phyloP scores from a whole-genome alignment of 2,329 filamentous ascomycete genomes.

The Orbilia ellipsospora region DNA sequence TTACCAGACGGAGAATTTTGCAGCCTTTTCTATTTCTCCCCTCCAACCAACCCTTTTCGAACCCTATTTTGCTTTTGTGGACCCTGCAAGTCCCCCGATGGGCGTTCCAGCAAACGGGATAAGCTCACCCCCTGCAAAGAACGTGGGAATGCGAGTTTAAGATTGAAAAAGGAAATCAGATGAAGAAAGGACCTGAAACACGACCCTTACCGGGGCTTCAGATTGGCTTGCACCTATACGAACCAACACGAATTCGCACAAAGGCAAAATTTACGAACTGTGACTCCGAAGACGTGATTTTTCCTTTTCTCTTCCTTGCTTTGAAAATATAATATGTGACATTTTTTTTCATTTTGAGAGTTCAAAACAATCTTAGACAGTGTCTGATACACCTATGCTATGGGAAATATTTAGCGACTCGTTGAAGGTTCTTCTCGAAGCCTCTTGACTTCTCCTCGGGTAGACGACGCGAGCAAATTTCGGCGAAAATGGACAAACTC shows the following conservation, averaged over 20 bases:
- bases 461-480: neutral
- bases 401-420: conserved; percentile 27
- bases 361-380: conserved; percentile 27
- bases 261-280: neutral
- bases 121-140: conserved; percentile 45
- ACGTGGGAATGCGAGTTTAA: conserved; percentile 45
- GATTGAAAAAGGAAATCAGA: conserved; percentile 43
- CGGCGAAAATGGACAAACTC: neutral
- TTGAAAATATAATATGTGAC: neutral
- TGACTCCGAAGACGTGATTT: neutral
- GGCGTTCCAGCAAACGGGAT: conserved; percentile 43
- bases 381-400: neutral
- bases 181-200: conserved; percentile 42
- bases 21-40: conserved; percentile 5
- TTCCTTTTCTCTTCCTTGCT: neutral
- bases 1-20: conserved; percentile 45
- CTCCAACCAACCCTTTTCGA: conserved; percentile 24
- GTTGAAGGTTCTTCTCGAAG: conserved; percentile 12
- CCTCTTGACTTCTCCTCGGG: neutral
- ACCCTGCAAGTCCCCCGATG: neutral
- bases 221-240: conserved; percentile 9
- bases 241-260: neutral
- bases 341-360: conserved; percentile 9
- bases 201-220: conserved; percentile 12
- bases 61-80: conserved; percentile 25